Percentiles rank a stretch among this genome's conserved stretches.
Evolutionary conservation across 2,329 filamentous ascomycete genomes (phyloP).

Genomic region (Fusarium pseudoanthophilum): DNA sequence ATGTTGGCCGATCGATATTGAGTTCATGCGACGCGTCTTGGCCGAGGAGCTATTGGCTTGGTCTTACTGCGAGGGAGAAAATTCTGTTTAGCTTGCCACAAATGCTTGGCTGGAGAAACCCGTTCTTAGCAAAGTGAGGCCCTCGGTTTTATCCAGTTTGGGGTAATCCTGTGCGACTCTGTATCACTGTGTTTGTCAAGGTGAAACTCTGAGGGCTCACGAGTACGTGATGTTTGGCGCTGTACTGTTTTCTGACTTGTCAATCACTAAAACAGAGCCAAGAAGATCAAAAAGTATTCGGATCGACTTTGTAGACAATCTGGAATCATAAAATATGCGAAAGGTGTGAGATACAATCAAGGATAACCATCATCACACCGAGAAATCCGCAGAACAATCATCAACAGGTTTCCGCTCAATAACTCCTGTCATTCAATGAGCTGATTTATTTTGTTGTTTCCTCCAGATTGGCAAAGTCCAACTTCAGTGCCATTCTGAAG

Average conservation of each 20-base stretch:
- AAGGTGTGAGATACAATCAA: accelerated
- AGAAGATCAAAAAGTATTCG: accelerated
- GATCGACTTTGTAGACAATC: accelerated
- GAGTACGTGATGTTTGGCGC: neutral
- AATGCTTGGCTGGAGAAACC: accelerated
- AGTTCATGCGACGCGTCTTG: neutral
- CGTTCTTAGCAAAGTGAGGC: accelerated
- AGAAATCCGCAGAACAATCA: neutral
- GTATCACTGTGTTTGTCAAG: neutral
- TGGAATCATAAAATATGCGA: accelerated
- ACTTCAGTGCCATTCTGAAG: accelerated
- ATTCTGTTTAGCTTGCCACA: neutral
- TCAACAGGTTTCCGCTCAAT: no score
- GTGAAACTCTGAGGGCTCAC: no score
- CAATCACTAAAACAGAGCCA: accelerated
- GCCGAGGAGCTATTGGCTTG: neutral
- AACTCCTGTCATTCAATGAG: accelerated
- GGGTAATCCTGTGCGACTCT: neutral
- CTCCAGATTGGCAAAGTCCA: accelerated
- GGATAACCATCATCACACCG: accelerated
- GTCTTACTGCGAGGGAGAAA: neutral
- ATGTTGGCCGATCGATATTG: neutral
- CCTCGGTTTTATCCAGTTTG: accelerated
- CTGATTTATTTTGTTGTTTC: accelerated
- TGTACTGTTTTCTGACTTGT: accelerated